phyloP scores from a whole-genome alignment of 352 stramenopile species.

The Stramenopiles sp. region DNA sequence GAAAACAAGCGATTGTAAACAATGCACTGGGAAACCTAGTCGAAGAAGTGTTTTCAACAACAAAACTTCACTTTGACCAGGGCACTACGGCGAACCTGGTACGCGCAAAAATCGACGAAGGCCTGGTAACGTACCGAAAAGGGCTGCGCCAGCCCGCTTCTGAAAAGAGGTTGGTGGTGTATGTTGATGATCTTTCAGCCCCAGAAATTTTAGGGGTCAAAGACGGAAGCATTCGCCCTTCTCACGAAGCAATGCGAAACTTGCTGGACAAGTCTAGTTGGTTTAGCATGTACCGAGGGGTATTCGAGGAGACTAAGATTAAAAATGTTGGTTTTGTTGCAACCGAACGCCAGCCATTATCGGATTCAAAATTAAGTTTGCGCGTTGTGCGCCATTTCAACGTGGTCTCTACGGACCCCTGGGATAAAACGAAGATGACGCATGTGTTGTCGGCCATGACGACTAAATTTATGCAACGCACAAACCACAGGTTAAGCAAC shows the following conservation, averaged over 20 bases:
- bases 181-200: no score
- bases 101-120: no score
- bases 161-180: no score
- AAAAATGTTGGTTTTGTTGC: slow-evolving; percentile 6
- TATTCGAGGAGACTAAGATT: background rate
- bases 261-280: background rate
- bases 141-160: no score
- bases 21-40: no score
- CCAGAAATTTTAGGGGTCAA: no score
- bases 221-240: no score
- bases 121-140: no score
- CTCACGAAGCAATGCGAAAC: no score
- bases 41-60: no score
- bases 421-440: background rate
- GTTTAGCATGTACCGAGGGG: background rate
- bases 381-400: background rate
- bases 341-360: background rate
- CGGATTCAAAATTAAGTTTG: background rate
- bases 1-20: background rate
- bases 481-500: background rate
- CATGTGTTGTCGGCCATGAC: background rate
- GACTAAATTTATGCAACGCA: background rate
- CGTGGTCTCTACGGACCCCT: background rate
- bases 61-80: no score
- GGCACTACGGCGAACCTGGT: no score